Base-by-base conservation (phyloP, 768 basidiomycete species). In the Candolleomyces efflorescens region DNA sequence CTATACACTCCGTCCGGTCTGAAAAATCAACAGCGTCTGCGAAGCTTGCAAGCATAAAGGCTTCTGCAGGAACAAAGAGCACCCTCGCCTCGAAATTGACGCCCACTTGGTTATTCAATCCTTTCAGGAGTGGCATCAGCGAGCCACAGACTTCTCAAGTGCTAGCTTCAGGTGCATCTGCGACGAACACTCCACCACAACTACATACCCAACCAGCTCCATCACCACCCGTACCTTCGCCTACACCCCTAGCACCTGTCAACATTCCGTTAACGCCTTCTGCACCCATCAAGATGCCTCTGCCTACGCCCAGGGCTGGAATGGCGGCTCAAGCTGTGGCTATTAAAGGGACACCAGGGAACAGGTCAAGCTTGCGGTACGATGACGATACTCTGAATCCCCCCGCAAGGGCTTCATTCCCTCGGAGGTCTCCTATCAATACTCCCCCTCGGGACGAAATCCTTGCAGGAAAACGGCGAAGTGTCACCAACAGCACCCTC, bases 61-160 rank as follows among this genome's bases (percentile, higher is more conserved):
- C 61, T 23, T 59, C 57, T 43, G 17, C 62, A 26, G 20, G 47
- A 27, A 22, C 63, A 65, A 79, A 77, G 24, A 66, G 71, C 3
- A 73, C 78, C 1, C 56, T 83, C 0, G 73, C 78, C 11, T 84
- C 88, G 2, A 89, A 84, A 64, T 76, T 90, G 41, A 75, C 89
- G 0, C 82, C 89, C 1, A 78, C 86, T n/a, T 92, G 90, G 90
- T 70, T 92, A 11, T 87, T 90, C 69, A 89, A 85, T 64, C 81
- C 86, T 5, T 92, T 92, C 69, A 76, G 27, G 10, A 43, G 88
- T 58, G 80, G 76, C 0, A 76, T 80, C 6, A 82, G 80, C 61
- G 86, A 89, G 66, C 79, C 87, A 1, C 84, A 87, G 61, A 84
- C 83, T 1, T 79, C 80, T 2, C 71, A 80, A 13, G 74, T 82